Conservation (phyloP, 257 asterid genomes). For the Voacanga thouarsii region DNA sequence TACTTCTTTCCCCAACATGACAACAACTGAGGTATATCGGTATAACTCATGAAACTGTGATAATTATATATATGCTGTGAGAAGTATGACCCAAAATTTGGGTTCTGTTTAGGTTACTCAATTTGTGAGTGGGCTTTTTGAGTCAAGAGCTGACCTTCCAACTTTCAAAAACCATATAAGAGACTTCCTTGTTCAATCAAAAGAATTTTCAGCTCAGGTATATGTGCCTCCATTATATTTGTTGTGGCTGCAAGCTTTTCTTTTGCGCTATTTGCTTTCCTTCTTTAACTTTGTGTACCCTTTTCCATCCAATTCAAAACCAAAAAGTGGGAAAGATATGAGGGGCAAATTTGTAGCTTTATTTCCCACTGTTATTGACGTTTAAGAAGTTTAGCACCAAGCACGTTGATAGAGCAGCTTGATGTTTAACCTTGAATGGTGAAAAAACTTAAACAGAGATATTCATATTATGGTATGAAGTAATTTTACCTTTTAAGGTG, state of each 20-base stretch:
- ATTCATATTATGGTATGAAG: too few species aligned
- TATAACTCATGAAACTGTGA: neutral
- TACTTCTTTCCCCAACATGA: constrained; percentile 96
- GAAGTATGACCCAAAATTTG: neutral
- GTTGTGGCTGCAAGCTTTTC: neutral
- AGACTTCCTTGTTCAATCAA: constrained; percentile 95
- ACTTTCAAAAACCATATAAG: constrained; percentile 81
- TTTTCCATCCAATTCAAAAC: neutral
- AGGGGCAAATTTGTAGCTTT: neutral
- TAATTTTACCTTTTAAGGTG: neutral
- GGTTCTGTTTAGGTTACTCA: constrained; percentile 63
- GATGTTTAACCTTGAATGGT: neutral
- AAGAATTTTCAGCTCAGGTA: constrained; percentile 98
- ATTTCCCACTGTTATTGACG: neutral
- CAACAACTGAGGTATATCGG: constrained; percentile 64
- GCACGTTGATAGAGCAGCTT: neutral
- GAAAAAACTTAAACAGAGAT: neutral
- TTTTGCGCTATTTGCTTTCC: neutral
- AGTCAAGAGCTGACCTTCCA: constrained; percentile 60
- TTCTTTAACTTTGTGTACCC: neutral
- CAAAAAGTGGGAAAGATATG: neutral
- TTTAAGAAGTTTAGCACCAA: neutral
- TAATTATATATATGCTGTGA: neutral
- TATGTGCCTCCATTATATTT: neutral
- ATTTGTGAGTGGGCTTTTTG: constrained; percentile 82